Conservation (phyloP, 2,329 filamentous ascomycete genomes). For the Fusarium sp. region DNA sequence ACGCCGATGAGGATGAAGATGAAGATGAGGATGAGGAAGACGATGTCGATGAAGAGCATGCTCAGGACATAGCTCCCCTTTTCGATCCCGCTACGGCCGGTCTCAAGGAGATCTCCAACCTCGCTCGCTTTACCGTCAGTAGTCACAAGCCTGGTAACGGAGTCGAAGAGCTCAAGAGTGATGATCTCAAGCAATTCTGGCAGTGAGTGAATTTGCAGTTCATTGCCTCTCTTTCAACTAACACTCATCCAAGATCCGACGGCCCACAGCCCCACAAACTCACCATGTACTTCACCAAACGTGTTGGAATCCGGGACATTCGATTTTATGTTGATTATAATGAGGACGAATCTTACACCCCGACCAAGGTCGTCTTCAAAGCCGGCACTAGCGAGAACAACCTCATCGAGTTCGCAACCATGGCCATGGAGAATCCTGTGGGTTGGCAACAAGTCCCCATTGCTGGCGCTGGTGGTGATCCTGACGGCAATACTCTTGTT, state of each 20-base stretch:
- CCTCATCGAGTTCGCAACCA: constrained; percentile 85
- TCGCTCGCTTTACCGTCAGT: constrained; percentile 85
- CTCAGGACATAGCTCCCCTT: constrained; percentile 52
- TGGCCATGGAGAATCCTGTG: constrained; percentile 80
- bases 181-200: constrained; percentile 81
- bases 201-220: constrained; percentile 65
- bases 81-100: constrained; percentile 64
- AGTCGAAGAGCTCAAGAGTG: constrained; percentile 78
- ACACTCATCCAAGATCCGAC: constrained; percentile 69
- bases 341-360: constrained; percentile 95
- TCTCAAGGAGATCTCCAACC: constrained; percentile 85
- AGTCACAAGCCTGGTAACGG: constrained; percentile 84
- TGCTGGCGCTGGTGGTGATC: constrained; percentile 64
- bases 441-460: constrained; percentile 91
- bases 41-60: constrained; percentile 43
- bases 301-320: constrained; percentile 80
- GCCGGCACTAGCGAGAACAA: constrained; percentile 94
- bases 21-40: constrained; percentile 19
- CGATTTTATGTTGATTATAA: constrained; percentile 91
- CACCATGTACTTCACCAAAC: constrained; percentile 87
- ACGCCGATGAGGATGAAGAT: constrained; percentile 46
- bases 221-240: neutral
- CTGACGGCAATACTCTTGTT: constrained; percentile 78
- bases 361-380: constrained; percentile 88
- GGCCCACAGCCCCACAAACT: constrained; percentile 85